Conservation (phyloP, 2,329 filamentous ascomycete genomes). For the Phyllosticta capitalensis region DNA sequence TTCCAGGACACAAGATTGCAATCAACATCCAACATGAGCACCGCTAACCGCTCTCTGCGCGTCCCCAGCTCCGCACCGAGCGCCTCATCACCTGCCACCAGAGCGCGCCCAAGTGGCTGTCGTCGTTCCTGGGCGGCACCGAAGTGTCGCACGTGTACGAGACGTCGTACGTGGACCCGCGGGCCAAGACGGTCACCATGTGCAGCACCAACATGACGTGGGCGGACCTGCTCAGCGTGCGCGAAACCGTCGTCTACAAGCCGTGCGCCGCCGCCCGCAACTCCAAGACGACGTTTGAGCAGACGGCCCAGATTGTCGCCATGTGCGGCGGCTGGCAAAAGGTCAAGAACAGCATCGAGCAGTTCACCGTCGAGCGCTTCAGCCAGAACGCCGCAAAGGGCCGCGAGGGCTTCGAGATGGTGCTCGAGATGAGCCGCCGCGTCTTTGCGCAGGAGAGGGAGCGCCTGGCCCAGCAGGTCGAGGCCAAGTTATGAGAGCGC, state of each 20-base stretch:
- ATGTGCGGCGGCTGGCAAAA: slow-evolving; percentile 95
- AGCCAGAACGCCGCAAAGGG: slow-evolving; percentile 85
- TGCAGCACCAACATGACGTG: slow-evolving; percentile 91
- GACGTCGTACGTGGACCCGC: slow-evolving; percentile 86
- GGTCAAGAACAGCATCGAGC: slow-evolving; percentile 93
- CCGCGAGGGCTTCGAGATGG: slow-evolving; percentile 87
- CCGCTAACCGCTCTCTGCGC: background rate
- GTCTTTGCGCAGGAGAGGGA: slow-evolving; percentile 87
- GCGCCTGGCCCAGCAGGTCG: slow-evolving; percentile 33
- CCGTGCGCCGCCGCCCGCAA: slow-evolving; percentile 43
- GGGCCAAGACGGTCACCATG: slow-evolving; percentile 83
- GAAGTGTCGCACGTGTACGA: slow-evolving; percentile 88
- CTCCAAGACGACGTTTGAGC: slow-evolving; percentile 67
- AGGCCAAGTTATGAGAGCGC: slow-evolving; percentile 22
- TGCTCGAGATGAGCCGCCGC: slow-evolving; percentile 83
- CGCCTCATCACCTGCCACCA: slow-evolving; percentile 56
- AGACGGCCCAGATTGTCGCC: slow-evolving; percentile 87
- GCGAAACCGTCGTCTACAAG: slow-evolving; percentile 84
- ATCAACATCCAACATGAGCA: slow-evolving; percentile 2
- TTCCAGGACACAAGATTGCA: background rate
- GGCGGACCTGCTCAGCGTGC: slow-evolving; percentile 80
- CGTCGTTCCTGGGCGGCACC: slow-evolving; percentile 65
- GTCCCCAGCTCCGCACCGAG: slow-evolving; percentile 55
- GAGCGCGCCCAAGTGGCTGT: slow-evolving; percentile 70
- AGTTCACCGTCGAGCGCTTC: slow-evolving; percentile 80